Percentiles rank a stretch among this genome's conserved stretches.
Conservation (phyloP, 2,329 filamentous ascomycete species). For the Claviceps monticola region DNA sequence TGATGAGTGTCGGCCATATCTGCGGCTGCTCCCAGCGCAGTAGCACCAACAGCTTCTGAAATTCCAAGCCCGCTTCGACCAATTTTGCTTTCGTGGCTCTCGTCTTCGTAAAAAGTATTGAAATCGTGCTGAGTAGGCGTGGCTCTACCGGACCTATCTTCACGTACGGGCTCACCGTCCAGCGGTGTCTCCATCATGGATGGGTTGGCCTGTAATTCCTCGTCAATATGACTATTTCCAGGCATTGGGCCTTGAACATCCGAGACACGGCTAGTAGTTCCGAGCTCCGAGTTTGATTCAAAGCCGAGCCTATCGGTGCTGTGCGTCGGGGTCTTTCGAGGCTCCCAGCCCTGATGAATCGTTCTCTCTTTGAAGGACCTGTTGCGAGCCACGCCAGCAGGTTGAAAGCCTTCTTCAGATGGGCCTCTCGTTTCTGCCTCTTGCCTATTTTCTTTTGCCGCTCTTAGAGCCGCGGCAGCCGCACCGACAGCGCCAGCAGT, state of each 20-base stretch:
- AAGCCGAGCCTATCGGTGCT: slow-evolving; percentile 44
- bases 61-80: slow-evolving; percentile 24
- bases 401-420: slow-evolving; percentile 25
- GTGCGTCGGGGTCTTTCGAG: slow-evolving; percentile 41
- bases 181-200: slow-evolving; percentile 68
- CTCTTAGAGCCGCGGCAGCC: slow-evolving; percentile 37
- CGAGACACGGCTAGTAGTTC: slow-evolving; percentile 51
- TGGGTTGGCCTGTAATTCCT: slow-evolving; percentile 71
- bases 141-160: slow-evolving; percentile 41
- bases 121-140: slow-evolving; percentile 30
- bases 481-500: slow-evolving; percentile 41
- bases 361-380: slow-evolving; percentile 55
- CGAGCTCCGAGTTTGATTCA: slow-evolving; percentile 42
- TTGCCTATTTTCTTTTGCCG: slow-evolving; percentile 32
- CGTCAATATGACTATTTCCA: slow-evolving; percentile 55
- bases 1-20: slow-evolving; percentile 28
- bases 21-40: slow-evolving; percentile 37
- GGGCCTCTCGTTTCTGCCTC: slow-evolving; percentile 17
- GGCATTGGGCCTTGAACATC: slow-evolving; percentile 57
- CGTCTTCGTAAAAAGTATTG: slow-evolving; percentile 16
- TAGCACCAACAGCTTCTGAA: slow-evolving; percentile 40
- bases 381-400: slow-evolving; percentile 42
- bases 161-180: slow-evolving; percentile 30
- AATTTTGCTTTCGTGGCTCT: slow-evolving; percentile 12
- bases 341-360: slow-evolving; percentile 35